A percentile compares a stretch with the other conserved stretches of the same genome.
These are phyloP conservation scores for Starmera quercuum DNA, from an alignment of 805 yeast species.

Conservation along the genomic window DNA sequence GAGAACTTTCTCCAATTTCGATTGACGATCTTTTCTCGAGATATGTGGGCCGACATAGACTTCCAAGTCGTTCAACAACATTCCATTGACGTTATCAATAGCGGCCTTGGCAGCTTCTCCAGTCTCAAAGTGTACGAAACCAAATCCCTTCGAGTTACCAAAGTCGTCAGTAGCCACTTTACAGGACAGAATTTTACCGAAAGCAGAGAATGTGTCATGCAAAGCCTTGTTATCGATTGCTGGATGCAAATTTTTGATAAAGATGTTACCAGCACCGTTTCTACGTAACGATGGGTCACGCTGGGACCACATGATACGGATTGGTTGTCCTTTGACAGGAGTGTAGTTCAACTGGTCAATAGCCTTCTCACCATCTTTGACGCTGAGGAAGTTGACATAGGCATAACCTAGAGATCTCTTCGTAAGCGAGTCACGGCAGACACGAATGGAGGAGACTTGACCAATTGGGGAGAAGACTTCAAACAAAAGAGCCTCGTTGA, in stretches of 20 bases:
- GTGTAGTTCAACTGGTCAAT: slow-evolving; percentile 93
- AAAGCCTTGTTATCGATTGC: slow-evolving; percentile 98
- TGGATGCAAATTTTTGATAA: slow-evolving; percentile 97
- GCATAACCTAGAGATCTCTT: slow-evolving; percentile 97
- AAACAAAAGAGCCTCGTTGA: slow-evolving; percentile 89
- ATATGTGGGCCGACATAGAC: slow-evolving; percentile 94
- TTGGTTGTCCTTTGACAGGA: slow-evolving; percentile 88
- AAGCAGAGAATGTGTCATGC: slow-evolving; percentile 95
- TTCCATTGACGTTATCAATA: slow-evolving; percentile 95
- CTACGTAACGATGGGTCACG: slow-evolving; percentile 95
- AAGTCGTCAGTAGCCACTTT: slow-evolving; percentile 92
- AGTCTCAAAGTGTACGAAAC: slow-evolving; percentile 94
- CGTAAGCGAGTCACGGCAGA: slow-evolving; percentile 97
- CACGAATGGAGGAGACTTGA: slow-evolving; percentile 93
- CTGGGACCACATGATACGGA: slow-evolving; percentile 99
- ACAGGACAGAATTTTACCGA: slow-evolving; percentile 92
- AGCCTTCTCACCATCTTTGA: slow-evolving; percentile 88
- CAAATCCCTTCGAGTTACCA: slow-evolving; percentile 92
- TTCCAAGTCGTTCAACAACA: slow-evolving; percentile 93
- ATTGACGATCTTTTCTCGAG: slow-evolving; percentile 88
- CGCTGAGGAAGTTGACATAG: slow-evolving; percentile 89
- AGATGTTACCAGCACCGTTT: slow-evolving; percentile 93
- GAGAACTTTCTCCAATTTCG: slow-evolving; percentile 82
- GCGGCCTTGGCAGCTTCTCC: slow-evolving; percentile 92
- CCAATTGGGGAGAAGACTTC: slow-evolving; percentile 94